Conservation (phyloP, 441 rosid genomes). For the Corymbia citriodora region DNA sequence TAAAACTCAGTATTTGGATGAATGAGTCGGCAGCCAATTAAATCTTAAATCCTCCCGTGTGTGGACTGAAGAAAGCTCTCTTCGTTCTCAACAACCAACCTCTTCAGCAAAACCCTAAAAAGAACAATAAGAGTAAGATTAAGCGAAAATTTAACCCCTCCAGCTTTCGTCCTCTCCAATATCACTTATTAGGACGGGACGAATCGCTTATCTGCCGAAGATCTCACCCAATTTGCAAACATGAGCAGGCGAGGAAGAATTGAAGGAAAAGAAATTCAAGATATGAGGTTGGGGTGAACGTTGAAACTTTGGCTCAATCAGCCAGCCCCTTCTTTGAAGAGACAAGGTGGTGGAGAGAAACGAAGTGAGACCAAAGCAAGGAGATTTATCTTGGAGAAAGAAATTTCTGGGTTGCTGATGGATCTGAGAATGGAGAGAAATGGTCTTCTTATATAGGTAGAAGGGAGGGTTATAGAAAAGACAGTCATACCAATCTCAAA, state of each 20-base stretch:
- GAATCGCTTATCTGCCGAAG: neutral
- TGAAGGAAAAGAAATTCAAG: neutral
- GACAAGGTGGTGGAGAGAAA: neutral
- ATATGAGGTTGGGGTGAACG: neutral
- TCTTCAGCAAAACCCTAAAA: neutral
- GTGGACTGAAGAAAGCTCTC: conserved; percentile 11
- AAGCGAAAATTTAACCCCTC: neutral
- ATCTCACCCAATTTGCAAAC: neutral
- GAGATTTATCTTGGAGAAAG: neutral
- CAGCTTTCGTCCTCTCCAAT: neutral
- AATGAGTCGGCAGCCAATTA: conserved; percentile 13
- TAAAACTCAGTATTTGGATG: conserved; percentile 5
- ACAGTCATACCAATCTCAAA: neutral
- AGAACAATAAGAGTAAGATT: neutral
- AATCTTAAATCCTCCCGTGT: neutral
- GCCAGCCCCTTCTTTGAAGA: neutral
- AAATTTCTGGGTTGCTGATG: neutral
- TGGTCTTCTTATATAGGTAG: neutral
- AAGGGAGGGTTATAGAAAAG: neutral
- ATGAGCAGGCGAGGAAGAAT: neutral
- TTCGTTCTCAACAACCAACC: neutral
- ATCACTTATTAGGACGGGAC: neutral
- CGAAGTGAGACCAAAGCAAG: neutral
- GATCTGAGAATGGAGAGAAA: neutral
- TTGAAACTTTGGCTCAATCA: neutral